Evolutionary conservation across 2,329 filamentous ascomycete species (phyloP), one percentile per base, ranked within the genome.

Genomic region (Paecilomyces dactylethromorphus): DNA sequence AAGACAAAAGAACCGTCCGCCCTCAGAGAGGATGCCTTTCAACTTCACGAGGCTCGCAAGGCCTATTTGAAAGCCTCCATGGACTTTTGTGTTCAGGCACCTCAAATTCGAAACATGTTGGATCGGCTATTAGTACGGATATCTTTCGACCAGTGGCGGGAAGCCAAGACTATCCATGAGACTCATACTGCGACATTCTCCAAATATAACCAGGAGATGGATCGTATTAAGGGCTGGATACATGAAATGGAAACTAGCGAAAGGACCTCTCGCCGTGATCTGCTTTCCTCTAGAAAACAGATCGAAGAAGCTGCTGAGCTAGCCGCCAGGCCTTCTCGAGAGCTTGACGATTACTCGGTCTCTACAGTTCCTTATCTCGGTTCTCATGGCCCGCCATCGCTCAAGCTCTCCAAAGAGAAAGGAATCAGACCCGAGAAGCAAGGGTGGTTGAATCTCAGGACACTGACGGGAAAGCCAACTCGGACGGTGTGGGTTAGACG

Each of bases 191-290:
- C 76, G 6, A 77, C 81, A 31, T 87, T 92, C 55, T 80, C 82
- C 3, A 86, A 86, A 64, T 91, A 86, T 81, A 84, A 82, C 13
- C 78, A 82, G 29, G 94, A 97, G 72, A 92, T 99, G 83, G 92
- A 97, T 64, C 86, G 94, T 21, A 87, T 99, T 57, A 87, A 89
- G 60, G 92, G 92, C 32, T 99, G 94, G 94, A 88, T 90, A 59
- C 90, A 88, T 69, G 92, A 97, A 72, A 93, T 99, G 90, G 93
- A 97, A 74, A 82, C 86, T 55, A 88, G 89, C n/a, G 94, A 97
- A 74, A 83, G 85, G 50, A 81, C 87, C 3, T 96, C 97, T 74
- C 89, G 87, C 70, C 81, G 88, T 32, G 93, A 97, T 76, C 80
- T 97, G 29, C 83, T 92, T 60, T 77, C 86, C 33, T 90, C 92